A percentile compares a stretch with the other conserved stretches of the same genome.
phyloP scores from a whole-genome alignment of 345 rosid species.

The Rhodamnia rubescens region DNA sequence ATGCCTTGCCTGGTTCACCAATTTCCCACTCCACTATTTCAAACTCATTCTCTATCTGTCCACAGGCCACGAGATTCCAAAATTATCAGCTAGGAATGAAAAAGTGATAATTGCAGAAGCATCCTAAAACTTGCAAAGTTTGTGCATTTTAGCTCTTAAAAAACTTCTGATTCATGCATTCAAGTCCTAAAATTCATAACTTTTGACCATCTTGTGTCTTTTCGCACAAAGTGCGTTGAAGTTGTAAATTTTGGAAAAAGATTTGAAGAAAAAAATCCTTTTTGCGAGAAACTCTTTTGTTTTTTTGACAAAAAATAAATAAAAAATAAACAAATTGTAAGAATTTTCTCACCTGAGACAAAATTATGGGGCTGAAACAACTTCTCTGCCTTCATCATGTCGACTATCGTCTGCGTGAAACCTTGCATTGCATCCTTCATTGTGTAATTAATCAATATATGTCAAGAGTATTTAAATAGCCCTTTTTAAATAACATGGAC shows the following conservation, averaged over 20 bases:
- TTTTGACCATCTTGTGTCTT: not conserved
- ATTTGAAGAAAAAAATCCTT: not conserved
- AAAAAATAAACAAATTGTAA: not conserved
- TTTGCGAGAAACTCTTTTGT: no score
- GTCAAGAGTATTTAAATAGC: not conserved
- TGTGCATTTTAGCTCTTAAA: not conserved
- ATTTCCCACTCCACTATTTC: slow-evolving; percentile 39
- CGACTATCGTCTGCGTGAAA: slow-evolving; percentile 28
- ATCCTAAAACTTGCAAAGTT: not conserved
- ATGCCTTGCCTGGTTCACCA: slow-evolving; percentile 39
- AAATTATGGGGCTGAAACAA: slow-evolving; percentile 34
- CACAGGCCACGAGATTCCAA: not conserved
- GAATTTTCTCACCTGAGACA: slow-evolving; percentile 18
- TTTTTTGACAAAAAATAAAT: not conserved
- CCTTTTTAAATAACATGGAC: not conserved
- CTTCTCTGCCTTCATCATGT: slow-evolving; percentile 23
- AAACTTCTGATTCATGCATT: not conserved
- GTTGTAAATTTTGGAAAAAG: not conserved
- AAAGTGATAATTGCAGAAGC: not conserved
- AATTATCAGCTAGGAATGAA: not conserved
- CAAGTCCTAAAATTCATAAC: not conserved
- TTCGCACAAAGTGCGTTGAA: not conserved
- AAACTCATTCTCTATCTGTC: slow-evolving; percentile 64
- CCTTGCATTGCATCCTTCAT: slow-evolving; percentile 32
- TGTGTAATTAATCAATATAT: not conserved